Conservation (phyloP, 1,284 basidiomycete genomes). For the Cutaneotrichosporon cutaneum region DNA sequence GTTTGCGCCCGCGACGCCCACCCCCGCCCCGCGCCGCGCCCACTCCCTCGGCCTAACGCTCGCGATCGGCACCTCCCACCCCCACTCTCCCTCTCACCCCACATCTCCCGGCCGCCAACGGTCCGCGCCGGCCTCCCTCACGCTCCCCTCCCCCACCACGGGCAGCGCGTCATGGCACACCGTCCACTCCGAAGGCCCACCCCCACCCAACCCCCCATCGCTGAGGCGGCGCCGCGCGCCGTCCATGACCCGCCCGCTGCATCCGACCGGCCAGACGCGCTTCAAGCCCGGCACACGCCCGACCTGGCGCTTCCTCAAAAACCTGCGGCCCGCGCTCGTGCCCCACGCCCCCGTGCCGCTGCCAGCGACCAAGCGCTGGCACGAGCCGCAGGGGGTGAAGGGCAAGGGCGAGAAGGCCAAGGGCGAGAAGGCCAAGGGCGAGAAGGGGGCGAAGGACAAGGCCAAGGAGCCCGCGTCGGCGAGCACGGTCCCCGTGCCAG, state of each 20-base stretch:
- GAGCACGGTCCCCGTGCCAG: not conserved
- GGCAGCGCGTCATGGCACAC: not conserved
- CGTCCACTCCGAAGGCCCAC: not conserved
- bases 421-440: not conserved
- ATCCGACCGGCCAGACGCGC: slow-evolving; percentile 6
- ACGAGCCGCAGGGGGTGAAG: not conserved
- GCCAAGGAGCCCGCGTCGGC: not conserved
- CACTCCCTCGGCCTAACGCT: not conserved
- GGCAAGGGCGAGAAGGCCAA: not conserved
- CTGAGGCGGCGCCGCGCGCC: not conserved
- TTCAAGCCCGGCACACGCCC: slow-evolving; percentile 2
- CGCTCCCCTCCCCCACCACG: not conserved
- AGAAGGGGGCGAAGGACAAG: not conserved
- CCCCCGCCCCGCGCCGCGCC: no score
- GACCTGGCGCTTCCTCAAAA: slow-evolving; percentile 3
- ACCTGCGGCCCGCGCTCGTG: not conserved
- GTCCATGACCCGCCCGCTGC: not conserved
- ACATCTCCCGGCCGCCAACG: not conserved
- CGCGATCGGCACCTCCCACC: not conserved
- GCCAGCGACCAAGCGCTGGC: not conserved
- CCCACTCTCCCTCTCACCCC: not conserved
- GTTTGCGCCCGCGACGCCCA: not conserved
- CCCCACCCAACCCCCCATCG: not conserved
- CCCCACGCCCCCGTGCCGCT: not conserved
- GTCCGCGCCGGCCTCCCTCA: not conserved